Base-by-base conservation (phyloP, 192 early-diverging fungal genomes). In the Phycomyces blakesleeanus region DNA sequence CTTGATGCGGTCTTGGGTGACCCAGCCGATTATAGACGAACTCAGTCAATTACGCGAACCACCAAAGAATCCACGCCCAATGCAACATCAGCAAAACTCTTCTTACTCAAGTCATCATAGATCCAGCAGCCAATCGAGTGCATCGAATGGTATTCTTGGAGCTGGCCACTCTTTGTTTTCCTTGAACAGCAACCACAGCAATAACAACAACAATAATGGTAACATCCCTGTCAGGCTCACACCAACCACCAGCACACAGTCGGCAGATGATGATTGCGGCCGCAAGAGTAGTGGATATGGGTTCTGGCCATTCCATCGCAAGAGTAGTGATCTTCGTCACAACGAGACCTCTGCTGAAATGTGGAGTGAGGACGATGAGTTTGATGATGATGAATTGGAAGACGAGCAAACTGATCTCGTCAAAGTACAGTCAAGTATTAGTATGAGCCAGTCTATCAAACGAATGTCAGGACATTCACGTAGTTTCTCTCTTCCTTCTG, bases 1-100 rank as follows among this genome's bases (percentile, higher is more conserved):
- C 6, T 68, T 92, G 50, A 86, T 82, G 20, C 72, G 90, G n/a
- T 73, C 80, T 0, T 90, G 87, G 88, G 79, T 85, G 5, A 81
- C 79, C 12, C 87, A 92, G 71, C 86, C 86, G 47, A 88, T 85
- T 62, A 81, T 92, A 16, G 90, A 92, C 62, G 88, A 88, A 62
- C 57, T 92, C 29, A 88, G 86, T 51, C 61, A 75, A 24, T 57
- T 75, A 22, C 72, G 90, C 3, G 90, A 91, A 61, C 85, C 88
- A n/a, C 61, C 78, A 10, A 63, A 63, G 16, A 25, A 18, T 20
- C 16, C 22, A 26, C 58, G 5, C 20, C 25, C 16, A 49, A 38
- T 3, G 47, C n/a, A n/a, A n/a, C 25, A 26, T 34, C 59, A 53
- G 37, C 56, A 57, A 37, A 20, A 5, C 44, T 52, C 11, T 34